Conservation (phyloP, 2,329 filamentous ascomycete genomes). For the Pseudogymnoascus sp. region DNA sequence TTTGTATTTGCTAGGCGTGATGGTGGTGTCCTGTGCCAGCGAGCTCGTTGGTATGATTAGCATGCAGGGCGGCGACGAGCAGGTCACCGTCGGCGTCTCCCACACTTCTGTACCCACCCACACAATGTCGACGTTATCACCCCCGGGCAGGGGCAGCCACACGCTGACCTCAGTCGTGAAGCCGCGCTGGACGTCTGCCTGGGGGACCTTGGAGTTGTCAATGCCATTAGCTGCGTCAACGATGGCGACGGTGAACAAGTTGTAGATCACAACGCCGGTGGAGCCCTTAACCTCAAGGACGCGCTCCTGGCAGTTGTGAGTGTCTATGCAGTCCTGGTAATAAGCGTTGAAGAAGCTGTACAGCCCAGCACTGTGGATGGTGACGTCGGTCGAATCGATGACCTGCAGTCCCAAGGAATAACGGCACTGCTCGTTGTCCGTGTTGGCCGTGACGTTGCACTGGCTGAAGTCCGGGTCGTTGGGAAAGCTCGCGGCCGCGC, state of each 20-base stretch:
- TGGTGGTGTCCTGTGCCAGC: slow-evolving; percentile 14
- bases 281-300: slow-evolving; percentile 16
- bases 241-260: slow-evolving; percentile 17
- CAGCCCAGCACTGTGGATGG: slow-evolving; percentile 41
- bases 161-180: no score
- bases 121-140: slow-evolving; percentile 17
- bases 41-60: slow-evolving; percentile 21
- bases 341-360: slow-evolving; percentile 53
- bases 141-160: slow-evolving; percentile 17
- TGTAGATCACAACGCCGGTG: slow-evolving; percentile 16
- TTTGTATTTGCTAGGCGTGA: slow-evolving; percentile 14
- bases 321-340: slow-evolving; percentile 37
- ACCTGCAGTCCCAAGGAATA: slow-evolving; percentile 60
- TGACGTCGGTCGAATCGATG: slow-evolving; percentile 37
- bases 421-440: slow-evolving; percentile 29
- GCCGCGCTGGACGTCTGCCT: slow-evolving; percentile 19
- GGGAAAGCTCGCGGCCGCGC: slow-evolving; percentile 24
- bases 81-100: slow-evolving; percentile 11
- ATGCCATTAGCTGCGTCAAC: slow-evolving; percentile 16
- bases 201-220: slow-evolving; percentile 12
- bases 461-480: slow-evolving; percentile 41
- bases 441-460: slow-evolving; percentile 30
- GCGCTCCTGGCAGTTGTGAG: slow-evolving; percentile 39
- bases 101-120: slow-evolving; percentile 19
- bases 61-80: slow-evolving; percentile 15